Base-by-base conservation (phyloP, 352 stramenopile species). In the Phytopythium kandeliae region DNA sequence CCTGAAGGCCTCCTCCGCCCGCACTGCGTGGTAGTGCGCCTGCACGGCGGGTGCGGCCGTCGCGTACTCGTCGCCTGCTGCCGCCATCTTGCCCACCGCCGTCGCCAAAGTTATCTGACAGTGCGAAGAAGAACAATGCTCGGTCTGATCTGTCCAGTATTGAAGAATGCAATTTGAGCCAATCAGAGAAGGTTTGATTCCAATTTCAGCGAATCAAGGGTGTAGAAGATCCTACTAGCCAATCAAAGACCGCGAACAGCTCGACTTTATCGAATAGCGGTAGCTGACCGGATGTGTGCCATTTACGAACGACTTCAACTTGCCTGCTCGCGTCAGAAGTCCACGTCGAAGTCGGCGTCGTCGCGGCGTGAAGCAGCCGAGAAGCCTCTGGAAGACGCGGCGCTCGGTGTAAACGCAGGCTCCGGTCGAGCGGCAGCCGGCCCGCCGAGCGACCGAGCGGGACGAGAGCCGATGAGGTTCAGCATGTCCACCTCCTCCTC, bases 1-100 rank as follows among this genome's bases (percentile, higher is more conserved):
- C 10, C 65, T 68, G 34, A 85, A 67, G 13, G 79, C 77, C 28
- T 89, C 71, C 41, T 92, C 81, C 17, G 75, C 65, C 33, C 74
- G 76, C 17, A 88, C 58, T 1, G 81, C 81, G 61, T 92, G 78
- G 57, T 86, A 89, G 67, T 92, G 81, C 45, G 81, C 81, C 68
- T 92, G 81, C 26, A 92, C 81, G 38, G 76, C 81, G 33, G 78
- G 78, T 51, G 81, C 61, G 31, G 76, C 78, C 40, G 64, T 74
- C 65, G 85, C 78, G 55, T 85, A 89, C 45, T 89, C 81, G 62
- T 87, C 78, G 48, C 65, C 69, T 56, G 85, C 72, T 2, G 65
- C 61, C 48, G 74, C 67, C 40, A 46, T 33, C 46, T 86, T 86
- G 73, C 69, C 83, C 60, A 78, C 78, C 21, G 33, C 46, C n/a